Evolutionary conservation across 2,329 filamentous ascomycete species (phyloP).

Genomic region (Phyllosticta citrichinensis): DNA sequence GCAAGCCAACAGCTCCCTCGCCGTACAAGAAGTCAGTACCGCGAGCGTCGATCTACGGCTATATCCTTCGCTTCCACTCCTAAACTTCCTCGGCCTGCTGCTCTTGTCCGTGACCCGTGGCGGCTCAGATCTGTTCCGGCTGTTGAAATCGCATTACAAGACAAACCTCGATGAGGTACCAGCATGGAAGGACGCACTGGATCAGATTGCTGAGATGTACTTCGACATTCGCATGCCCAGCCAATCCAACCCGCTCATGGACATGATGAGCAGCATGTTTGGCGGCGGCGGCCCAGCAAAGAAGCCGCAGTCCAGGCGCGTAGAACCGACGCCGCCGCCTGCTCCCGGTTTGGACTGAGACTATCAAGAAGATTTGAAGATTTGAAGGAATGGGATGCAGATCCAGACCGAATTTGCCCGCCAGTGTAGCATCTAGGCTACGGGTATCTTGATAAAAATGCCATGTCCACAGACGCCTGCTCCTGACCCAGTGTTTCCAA

Average conservation of each 20-base stretch:
- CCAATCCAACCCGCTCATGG: constrained; percentile 85
- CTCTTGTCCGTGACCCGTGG: constrained; percentile 76
- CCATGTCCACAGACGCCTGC: background rate
- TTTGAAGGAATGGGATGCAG: background rate
- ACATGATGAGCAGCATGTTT: constrained; percentile 97
- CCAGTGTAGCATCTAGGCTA: background rate
- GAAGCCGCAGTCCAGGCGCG: constrained; percentile 36
- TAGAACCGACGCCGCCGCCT: constrained; percentile 28
- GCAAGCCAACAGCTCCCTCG: constrained; percentile 51
- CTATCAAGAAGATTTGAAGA: background rate
- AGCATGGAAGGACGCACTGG: constrained; percentile 68
- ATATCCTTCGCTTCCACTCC: constrained; percentile 82
- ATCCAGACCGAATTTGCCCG: background rate
- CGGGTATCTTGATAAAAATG: constrained; percentile 3
- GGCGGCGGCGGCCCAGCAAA: constrained; percentile 56
- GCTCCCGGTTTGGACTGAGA: constrained; percentile 28
- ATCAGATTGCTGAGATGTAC: constrained; percentile 91
- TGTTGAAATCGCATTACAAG: constrained; percentile 73
- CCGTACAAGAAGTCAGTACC: constrained; percentile 68
- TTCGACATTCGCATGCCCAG: constrained; percentile 82
- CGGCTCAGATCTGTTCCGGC: constrained; percentile 63
- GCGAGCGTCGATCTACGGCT: constrained; percentile 58
- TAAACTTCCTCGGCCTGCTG: constrained; percentile 86
- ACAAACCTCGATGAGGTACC: constrained; percentile 65
- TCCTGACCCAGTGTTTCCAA: background rate